Percentiles rank a stretch among this genome's conserved stretches.
Conservation (phyloP, 148 eudicot species). For the Vaccinium myrtillus region DNA sequence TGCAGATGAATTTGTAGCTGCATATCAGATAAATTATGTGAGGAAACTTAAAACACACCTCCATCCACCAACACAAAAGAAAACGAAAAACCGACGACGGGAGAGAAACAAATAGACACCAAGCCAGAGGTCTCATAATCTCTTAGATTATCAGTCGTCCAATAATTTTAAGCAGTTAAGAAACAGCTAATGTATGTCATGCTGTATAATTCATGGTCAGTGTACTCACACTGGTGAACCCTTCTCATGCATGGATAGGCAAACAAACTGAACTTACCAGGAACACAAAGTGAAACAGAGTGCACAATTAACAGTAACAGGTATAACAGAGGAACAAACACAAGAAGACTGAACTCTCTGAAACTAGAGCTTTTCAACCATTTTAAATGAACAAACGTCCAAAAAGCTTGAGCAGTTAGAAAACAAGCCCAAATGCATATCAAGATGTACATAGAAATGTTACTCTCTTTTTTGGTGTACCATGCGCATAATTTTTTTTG, state of each 20-base stretch:
- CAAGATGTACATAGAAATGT: background rate
- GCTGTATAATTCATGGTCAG: background rate
- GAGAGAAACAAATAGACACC: background rate
- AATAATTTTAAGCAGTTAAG: background rate
- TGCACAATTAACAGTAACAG: background rate
- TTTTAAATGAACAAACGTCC: background rate
- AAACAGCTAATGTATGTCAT: background rate
- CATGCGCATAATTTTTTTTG: too few species aligned
- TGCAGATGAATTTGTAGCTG: slow-evolving; percentile 63
- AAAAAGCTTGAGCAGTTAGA: background rate
- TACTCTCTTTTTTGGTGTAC: too few species aligned
- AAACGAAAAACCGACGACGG: background rate
- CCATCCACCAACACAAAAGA: background rate
- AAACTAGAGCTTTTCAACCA: background rate
- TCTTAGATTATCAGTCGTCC: background rate
- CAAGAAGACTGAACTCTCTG: background rate
- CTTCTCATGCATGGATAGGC: background rate
- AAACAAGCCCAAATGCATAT: background rate
- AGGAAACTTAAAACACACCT: background rate
- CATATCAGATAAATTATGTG: slow-evolving; percentile 14
- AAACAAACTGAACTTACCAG: background rate
- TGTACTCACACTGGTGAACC: background rate
- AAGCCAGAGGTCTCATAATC: background rate
- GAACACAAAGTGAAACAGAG: background rate
- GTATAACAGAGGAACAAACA: background rate